Base-by-base conservation (phyloP, 257 asterid genomes). In the Buddleja alternifolia region DNA sequence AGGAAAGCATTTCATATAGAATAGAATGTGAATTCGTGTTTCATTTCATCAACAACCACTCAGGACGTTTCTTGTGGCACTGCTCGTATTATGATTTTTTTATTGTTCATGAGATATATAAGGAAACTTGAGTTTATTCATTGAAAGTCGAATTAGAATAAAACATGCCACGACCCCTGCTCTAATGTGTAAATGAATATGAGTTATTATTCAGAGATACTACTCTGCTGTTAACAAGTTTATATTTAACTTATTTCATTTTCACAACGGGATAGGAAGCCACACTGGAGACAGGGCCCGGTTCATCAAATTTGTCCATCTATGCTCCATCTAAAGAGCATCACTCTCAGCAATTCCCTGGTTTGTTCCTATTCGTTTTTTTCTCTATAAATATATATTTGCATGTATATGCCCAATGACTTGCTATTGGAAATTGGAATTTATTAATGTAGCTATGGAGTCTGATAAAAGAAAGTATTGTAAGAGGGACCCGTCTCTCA, bases 271-370 rank as follows among this genome's bases (percentile, higher is more conserved):
- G 45, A 29, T 40, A 85, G 90, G 73, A 72, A 72, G 61, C 73
- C 21, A 52, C 57, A 36, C 32, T 71, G 57, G 76, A 51, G 48
- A 61, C 47, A 45, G 76, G 24, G 21, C 67, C 72, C 29, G 77
- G 72, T 71, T 64, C 84, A 44, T 74, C 84, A 11, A 69, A 77
- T 58, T 39, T 78, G 24, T 69, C 78, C 60, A 73, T 74, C 65
- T 73, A 80, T 17, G 66, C 63, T 51, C 66, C 78, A 47, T 66
- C 71, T 23, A 69, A 78, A 45, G 86, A 85, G 59, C 81, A 79
- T 4, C 71, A 25, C 6, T 0, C 51, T 69, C 80, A 56, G 19
- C 75, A 63, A 11, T 79, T 77, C 63, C 88, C 85, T 73, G 95
- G 95, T 88, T 60, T 59, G 58, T 72, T 60, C 62, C 50, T 62